phyloP scores from a whole-genome alignment of 768 basidiomycete species.

The Flagelloscypha sp. region DNA sequence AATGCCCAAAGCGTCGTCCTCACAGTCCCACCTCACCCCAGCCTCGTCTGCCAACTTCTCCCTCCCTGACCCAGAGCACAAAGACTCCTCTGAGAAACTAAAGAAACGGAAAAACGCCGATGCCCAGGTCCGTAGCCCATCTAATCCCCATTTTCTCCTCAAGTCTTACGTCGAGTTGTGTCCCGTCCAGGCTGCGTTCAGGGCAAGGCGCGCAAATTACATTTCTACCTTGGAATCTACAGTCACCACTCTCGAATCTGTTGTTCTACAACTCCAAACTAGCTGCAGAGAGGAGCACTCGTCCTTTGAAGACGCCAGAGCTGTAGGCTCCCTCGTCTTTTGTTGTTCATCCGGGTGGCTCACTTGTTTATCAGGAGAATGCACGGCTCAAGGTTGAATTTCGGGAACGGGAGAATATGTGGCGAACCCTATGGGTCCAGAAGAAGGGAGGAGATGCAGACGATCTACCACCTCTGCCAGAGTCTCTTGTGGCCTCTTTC shows the following conservation, averaged over 20 bases:
- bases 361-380: no score
- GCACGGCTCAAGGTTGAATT: slow-evolving; percentile 53
- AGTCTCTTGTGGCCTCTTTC: slow-evolving; percentile 19
- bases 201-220: slow-evolving; percentile 75
- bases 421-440: slow-evolving; percentile 61
- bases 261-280: slow-evolving; percentile 77
- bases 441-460: slow-evolving; percentile 51
- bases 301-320: slow-evolving; percentile 49
- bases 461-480: slow-evolving; percentile 41
- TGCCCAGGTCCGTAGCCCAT: no score
- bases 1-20: no score
- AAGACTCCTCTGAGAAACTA: no score
- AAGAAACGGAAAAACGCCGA: no score
- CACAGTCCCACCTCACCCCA: no score
- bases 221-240: slow-evolving; percentile 67
- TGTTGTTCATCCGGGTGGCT: no score
- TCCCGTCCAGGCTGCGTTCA: slow-evolving; percentile 84
- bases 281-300: slow-evolving; percentile 69
- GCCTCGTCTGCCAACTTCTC: no score
- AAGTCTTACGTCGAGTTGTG: no score
- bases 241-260: slow-evolving; percentile 82
- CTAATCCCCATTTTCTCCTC: no score
- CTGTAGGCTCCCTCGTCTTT: no score
- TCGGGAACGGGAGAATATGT: slow-evolving; percentile 67
- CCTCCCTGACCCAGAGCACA: no score